These are phyloP conservation scores for Henckelia pumila DNA, from an alignment of 257 asterid genomes.

Conservation along the genomic window DNA sequence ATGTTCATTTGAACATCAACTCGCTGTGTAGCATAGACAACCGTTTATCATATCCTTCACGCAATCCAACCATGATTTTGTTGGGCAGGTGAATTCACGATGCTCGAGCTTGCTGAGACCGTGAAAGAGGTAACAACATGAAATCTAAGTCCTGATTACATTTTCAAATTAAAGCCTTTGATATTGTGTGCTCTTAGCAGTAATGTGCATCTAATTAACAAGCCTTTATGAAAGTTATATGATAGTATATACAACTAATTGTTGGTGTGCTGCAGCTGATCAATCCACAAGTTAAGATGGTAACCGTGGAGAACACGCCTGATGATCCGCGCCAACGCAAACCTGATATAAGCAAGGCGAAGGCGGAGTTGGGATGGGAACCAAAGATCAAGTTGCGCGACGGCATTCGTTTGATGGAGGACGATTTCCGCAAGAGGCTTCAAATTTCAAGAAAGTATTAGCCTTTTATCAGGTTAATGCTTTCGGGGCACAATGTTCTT, in stretches of 20 bases:
- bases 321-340: slow-evolving; percentile 97
- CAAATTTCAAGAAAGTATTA: slow-evolving; percentile 37
- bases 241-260: neutral
- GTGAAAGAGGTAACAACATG: slow-evolving; percentile 38
- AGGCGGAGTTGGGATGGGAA: slow-evolving; percentile 75
- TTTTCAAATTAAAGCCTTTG: too few relatives aligned
- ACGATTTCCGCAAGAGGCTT: slow-evolving; percentile 82
- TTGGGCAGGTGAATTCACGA: slow-evolving; percentile 51
- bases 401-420: slow-evolving; percentile 95
- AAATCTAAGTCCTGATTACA: neutral
- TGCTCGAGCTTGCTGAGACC: slow-evolving; percentile 50
- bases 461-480: neutral
- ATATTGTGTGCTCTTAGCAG: too few relatives aligned
- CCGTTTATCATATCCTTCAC: too few relatives aligned
- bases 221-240: neutral
- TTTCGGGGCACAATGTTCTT: too few relatives aligned
- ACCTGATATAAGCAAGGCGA: slow-evolving; percentile 81
- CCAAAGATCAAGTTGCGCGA: slow-evolving; percentile 74
- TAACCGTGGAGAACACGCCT: slow-evolving; percentile 84
- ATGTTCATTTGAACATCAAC: too few relatives aligned
- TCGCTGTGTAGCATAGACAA: too few relatives aligned
- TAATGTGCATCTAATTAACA: too few relatives aligned
- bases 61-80: too few relatives aligned
- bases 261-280: slow-evolving; percentile 53
- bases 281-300: slow-evolving; percentile 64